phyloP scores from a whole-genome alignment of 192 early-diverging fungal species.

The Linnemannia exigua region DNA sequence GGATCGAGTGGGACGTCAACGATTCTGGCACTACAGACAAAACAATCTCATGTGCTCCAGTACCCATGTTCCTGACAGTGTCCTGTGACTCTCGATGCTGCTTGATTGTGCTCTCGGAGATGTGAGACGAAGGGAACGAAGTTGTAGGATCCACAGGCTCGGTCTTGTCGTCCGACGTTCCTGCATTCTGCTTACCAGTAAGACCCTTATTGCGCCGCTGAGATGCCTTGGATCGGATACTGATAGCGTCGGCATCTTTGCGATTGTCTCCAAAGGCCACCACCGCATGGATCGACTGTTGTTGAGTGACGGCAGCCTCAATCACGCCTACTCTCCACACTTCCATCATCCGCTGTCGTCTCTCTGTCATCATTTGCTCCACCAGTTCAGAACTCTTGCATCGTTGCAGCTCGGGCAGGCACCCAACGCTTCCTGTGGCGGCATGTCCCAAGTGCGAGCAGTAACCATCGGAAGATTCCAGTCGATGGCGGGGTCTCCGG shows the following conservation, averaged over 20 bases:
- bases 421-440: conserved; percentile 15
- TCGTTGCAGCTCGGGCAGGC: conserved; percentile 33
- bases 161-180: conserved; percentile 1
- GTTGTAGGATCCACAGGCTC: not conserved
- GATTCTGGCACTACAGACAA: not conserved
- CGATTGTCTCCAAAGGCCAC: conserved; percentile 31
- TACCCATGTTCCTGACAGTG: not conserved
- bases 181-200: conserved; percentile 2
- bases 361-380: conserved; percentile 42
- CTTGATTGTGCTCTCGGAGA: conserved; percentile 6
- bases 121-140: not conserved
- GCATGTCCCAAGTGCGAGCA: conserved; percentile 28
- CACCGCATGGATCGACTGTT: conserved; percentile 46
- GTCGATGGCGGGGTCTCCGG: conserved; percentile 8
- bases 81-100: conserved; percentile 1
- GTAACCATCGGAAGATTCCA: conserved; percentile 21
- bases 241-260: conserved; percentile 37
- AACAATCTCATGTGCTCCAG: not conserved
- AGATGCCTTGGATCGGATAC: conserved; percentile 42
- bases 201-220: conserved; percentile 8
- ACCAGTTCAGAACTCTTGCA: conserved; percentile 48
- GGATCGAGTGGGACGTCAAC: not conserved
- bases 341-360: conserved; percentile 59
- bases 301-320: conserved; percentile 46
- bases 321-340: conserved; percentile 59